A percentile compares a stretch with the other conserved stretches of the same genome.
Conservation (phyloP, 805 yeast genomes). For the Kazachstania psychrophila region DNA sequence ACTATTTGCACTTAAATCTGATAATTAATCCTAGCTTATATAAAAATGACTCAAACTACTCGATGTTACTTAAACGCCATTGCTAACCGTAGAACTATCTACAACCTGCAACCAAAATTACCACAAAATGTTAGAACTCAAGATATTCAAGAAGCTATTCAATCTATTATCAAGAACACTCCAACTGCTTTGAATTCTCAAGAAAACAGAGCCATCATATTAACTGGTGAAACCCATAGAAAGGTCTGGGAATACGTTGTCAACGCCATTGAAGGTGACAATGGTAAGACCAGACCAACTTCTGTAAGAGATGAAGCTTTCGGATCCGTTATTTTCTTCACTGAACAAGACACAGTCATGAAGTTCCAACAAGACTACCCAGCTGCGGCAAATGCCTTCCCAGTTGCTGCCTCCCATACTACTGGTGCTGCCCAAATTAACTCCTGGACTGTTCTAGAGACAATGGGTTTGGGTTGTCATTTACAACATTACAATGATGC, state of each 20-base stretch:
- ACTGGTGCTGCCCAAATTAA: constrained; percentile 42
- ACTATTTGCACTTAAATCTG: no score
- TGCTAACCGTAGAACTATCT: constrained; percentile 39
- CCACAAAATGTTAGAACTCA: constrained; percentile 34
- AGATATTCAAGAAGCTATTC: constrained; percentile 35
- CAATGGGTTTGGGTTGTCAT: constrained; percentile 40
- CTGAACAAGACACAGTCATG: constrained; percentile 34
- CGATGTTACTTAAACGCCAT: constrained; percentile 28
- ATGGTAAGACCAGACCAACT: constrained; percentile 34
- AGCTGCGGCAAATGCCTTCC: constrained; percentile 36
- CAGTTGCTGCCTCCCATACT: constrained; percentile 38
- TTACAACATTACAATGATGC: constrained; percentile 45
- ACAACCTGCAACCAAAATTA: constrained; percentile 36
- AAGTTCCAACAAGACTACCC: constrained; percentile 36
- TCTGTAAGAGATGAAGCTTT: constrained; percentile 38
- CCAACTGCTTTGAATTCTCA: constrained; percentile 48
- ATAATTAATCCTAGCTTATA: no score
- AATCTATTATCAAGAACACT: constrained; percentile 37
- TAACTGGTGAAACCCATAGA: constrained; percentile 39
- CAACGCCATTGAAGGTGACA: constrained; percentile 32
- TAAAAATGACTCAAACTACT: constrained; percentile 11
- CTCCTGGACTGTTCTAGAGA: constrained; percentile 40
- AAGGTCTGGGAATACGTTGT: constrained; percentile 38
- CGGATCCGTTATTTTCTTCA: constrained; percentile 43
- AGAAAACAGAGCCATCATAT: constrained; percentile 35